Conservation (phyloP, 192 early-diverging fungal genomes). For the Linnemannia zychae region DNA sequence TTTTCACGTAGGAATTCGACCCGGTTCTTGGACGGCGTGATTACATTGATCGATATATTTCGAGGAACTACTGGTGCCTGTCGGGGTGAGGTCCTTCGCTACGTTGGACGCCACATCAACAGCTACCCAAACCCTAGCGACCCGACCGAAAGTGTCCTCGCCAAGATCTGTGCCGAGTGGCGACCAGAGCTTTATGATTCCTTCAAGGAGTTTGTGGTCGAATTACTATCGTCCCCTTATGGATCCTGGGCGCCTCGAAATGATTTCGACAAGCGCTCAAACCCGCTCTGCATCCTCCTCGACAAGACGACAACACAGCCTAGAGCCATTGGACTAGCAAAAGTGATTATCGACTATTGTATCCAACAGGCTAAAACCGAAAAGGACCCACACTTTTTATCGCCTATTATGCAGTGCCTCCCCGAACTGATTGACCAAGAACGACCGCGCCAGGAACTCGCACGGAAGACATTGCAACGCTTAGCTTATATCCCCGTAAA, state of each 20-base stretch:
- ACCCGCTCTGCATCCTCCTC: slow-evolving; percentile 10
- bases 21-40: not conserved
- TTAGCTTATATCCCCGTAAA: slow-evolving; percentile 6
- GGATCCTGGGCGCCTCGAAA: not conserved
- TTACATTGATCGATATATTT: slow-evolving; percentile 2
- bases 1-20: not conserved
- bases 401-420: not conserved
- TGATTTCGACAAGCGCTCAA: not conserved
- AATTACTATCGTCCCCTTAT: not conserved
- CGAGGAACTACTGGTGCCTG: not conserved
- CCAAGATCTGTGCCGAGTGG: slow-evolving; percentile 4
- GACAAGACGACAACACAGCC: slow-evolving; percentile 1
- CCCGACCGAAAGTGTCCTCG: not conserved
- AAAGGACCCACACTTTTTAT: not conserved
- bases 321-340: not conserved
- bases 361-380: not conserved
- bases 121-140: slow-evolving; percentile 2
- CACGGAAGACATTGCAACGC: not conserved
- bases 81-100: slow-evolving; percentile 4
- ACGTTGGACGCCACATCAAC: not conserved
- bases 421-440: not conserved
- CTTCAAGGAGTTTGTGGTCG: not conserved
- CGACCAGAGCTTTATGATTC: too few relatives aligned
- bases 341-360: slow-evolving; percentile 18
- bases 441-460: not conserved